Evolutionary conservation across 371 early-diverging fungal species (phyloP).

Genomic region (Mortierella sp.): DNA sequence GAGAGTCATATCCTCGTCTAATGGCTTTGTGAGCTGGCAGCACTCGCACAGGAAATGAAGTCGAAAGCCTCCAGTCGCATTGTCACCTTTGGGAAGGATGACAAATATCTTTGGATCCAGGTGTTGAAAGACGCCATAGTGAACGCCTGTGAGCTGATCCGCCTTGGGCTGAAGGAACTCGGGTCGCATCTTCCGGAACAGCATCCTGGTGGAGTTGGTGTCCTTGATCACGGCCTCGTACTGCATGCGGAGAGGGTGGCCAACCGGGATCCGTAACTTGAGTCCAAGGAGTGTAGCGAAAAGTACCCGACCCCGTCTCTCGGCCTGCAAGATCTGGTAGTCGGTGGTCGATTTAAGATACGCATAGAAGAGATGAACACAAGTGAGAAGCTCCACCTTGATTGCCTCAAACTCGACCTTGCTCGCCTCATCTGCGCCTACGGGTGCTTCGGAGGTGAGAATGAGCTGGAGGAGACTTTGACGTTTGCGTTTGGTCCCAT

Average conservation of each 20-base stretch:
- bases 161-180: conserved; percentile 20
- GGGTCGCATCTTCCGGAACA: conserved; percentile 18
- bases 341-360: conserved; percentile 22
- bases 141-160: conserved; percentile 21
- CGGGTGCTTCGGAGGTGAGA: conserved; percentile 8
- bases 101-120: conserved; percentile 28
- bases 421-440: neutral
- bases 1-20: neutral
- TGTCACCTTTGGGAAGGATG: conserved; percentile 24
- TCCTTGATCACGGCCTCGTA: conserved; percentile 11
- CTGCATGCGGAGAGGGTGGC: conserved; percentile 21
- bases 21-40: conserved; percentile 22
- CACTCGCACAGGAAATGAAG: conserved; percentile 38
- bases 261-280: conserved; percentile 1
- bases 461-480: conserved; percentile 8
- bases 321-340: conserved; percentile 25
- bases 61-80: conserved; percentile 21
- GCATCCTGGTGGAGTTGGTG: conserved; percentile 14
- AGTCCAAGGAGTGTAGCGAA: conserved; percentile 15
- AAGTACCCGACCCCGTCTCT: conserved; percentile 11
- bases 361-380: conserved; percentile 17
- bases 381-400: conserved; percentile 10
- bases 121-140: conserved; percentile 27
- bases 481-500: neutral
- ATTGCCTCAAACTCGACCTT: conserved; percentile 12